Conservation (phyloP, 2,329 filamentous ascomycete species). For the Beauveria scarabaeidicola region DNA sequence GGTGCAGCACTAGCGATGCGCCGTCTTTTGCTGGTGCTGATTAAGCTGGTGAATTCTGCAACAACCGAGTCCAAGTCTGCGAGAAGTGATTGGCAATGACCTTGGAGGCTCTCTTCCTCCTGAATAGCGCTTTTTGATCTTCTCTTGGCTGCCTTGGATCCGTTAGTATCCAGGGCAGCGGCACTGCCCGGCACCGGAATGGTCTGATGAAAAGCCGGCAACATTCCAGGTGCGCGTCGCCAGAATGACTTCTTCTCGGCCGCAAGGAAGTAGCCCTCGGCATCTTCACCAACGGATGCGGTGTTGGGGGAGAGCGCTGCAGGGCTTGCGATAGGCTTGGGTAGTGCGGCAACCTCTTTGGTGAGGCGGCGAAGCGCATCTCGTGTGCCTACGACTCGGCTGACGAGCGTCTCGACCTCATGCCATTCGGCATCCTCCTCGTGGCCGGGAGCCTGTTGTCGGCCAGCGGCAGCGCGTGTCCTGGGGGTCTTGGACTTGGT, state of each 20-base stretch:
- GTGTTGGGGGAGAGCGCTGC: slow-evolving; percentile 34
- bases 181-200: slow-evolving; percentile 33
- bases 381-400: slow-evolving; percentile 75
- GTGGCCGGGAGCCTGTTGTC: slow-evolving; percentile 23
- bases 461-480: slow-evolving; percentile 14
- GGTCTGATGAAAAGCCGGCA: slow-evolving; percentile 32
- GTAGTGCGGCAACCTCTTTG: slow-evolving; percentile 63
- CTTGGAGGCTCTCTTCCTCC: slow-evolving; percentile 62
- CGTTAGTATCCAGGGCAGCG: slow-evolving; percentile 23
- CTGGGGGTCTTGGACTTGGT: slow-evolving; percentile 14
- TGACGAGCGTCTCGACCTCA: slow-evolving; percentile 76
- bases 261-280: slow-evolving; percentile 46
- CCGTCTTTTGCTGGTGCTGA: slow-evolving; percentile 71
- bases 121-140: slow-evolving; percentile 32
- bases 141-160: slow-evolving; percentile 24
- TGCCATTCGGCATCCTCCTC: slow-evolving; percentile 78
- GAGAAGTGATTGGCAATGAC: slow-evolving; percentile 75
- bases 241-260: slow-evolving; percentile 71
- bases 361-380: slow-evolving; percentile 83
- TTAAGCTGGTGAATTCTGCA: slow-evolving; percentile 67
- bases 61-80: slow-evolving; percentile 79
- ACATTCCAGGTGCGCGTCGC: slow-evolving; percentile 56
- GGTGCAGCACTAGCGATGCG: slow-evolving; percentile 49
- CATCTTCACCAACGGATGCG: slow-evolving; percentile 40
- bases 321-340: slow-evolving; percentile 18